Base-by-base conservation (phyloP, 2,329 filamentous ascomycete genomes). In the Aspergillus ochraceus region DNA sequence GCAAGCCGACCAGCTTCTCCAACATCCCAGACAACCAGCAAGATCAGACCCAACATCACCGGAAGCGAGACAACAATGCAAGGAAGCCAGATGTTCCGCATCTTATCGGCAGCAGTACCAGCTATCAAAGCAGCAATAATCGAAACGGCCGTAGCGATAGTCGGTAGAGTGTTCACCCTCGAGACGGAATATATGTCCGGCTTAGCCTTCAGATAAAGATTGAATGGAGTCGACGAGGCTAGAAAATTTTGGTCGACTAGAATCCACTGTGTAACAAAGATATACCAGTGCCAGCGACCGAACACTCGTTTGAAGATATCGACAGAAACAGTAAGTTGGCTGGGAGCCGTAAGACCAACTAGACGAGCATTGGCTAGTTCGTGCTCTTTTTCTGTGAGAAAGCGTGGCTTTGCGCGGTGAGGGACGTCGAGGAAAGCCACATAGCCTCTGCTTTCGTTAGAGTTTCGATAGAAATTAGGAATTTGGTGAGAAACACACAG, bases 161-260 rank as follows among this genome's bases (percentile, higher is more conserved):
- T 80, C 6, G 77, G 77, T 6, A 80, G 64, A 0, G 74, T 79
- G 64, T 80, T 80, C 57, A 80, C 72, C 45, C 71, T 71, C 1
- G 73, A 71, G 17, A 79, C 68, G 1, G 77, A 78, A 63, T 79
- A 78, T 4, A 70, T 64, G 5, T 70, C 64, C 26, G 64, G 65
- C 29, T 76, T 72, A 24, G 74, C 76, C 62, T 76, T 77, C 47
- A 80, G 71, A 59, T 79, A 80, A 2, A 79, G 66, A 9, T 71
- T 75, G 59, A 79, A 79, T 0, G 76, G 75, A n/a, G 72, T 67
- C 0, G 69, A 70, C 14, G 68, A 65, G 10, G 73, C 70, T 17
- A 71, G 65, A 45, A 74, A 71, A 57, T 76, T 78, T 58, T 77
- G 73, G 55, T 79, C 74, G 59, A 77, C 68, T 52, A 79, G 63